Evolutionary conservation across 805 yeast genomes (phyloP), one percentile per base, ranked within the genome.

Genomic region (Brettanomyces sp.): DNA sequence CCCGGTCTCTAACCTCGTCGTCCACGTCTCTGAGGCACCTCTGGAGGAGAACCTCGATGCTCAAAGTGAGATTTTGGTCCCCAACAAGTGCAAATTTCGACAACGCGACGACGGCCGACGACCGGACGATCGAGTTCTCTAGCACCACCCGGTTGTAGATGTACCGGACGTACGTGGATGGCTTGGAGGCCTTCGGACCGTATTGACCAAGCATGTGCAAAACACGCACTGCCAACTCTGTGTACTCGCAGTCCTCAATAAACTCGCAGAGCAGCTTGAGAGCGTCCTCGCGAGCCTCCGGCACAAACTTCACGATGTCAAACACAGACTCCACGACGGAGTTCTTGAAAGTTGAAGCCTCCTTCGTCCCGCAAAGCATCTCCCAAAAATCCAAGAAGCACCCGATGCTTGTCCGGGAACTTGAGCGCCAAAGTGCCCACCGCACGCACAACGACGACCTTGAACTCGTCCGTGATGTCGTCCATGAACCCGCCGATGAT

Each of bases 1-100:
- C 97, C 63, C 99, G 82, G 63, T 91, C 99, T 72, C 99, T 87
- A 33, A 93, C 99, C 67, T 91, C 99, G 66, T 91, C 99, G 63
- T 91, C 96, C 40, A 73, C 77, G 65, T 91, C 99, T 53, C 77
- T 85, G 53, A 89, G 76, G 54, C 95, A 88, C 68, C 97, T 81
- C 49, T 74, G 73, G 55, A 93, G 75, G 56, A 93, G 73, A 49
- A 85, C 83, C 54, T 74, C 74, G 55, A 91, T 85, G 45, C 89
- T 83, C 51, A 74, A 72, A 45, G 76, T 69, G 50, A 90, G 77
- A 25, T 74, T 71, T 13, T 75, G 76, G 53, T 89, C 95, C 47
- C 81, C 80, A 38, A 82, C 77, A 47, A 86, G 69, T 5, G 95
- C 95, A 69, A 91, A 93, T 66, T 90, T 89, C 30, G 96, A 80